phyloP scores from a whole-genome alignment of 257 asterid genomes.

The Oldenlandia corymbosa region DNA sequence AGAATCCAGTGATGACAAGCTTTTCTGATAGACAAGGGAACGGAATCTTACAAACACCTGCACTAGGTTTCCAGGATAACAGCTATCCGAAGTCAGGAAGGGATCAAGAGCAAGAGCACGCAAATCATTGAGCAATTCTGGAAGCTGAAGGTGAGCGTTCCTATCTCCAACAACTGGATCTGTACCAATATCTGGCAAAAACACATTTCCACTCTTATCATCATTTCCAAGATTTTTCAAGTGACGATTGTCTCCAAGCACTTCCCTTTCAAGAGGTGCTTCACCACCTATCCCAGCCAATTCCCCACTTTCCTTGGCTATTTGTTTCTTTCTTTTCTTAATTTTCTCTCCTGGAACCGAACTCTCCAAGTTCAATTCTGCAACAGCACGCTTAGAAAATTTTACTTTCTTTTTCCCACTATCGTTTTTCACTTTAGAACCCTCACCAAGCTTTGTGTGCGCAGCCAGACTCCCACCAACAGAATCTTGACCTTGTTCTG shows the following conservation, averaged over 20 bases:
- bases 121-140: slow-evolving; percentile 46
- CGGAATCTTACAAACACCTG: slow-evolving; percentile 60
- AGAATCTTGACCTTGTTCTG: slow-evolving; percentile 16
- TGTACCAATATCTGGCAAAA: slow-evolving; percentile 26
- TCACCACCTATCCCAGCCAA: slow-evolving; percentile 25
- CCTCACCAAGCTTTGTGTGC: slow-evolving; percentile 24
- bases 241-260: slow-evolving; percentile 21
- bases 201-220: slow-evolving; percentile 7
- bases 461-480: slow-evolving; percentile 17
- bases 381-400: slow-evolving; percentile 43
- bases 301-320: slow-evolving; percentile 16
- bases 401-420: slow-evolving; percentile 48
- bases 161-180: slow-evolving; percentile 21
- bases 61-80: slow-evolving; percentile 29
- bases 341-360: slow-evolving; percentile 38
- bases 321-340: slow-evolving; percentile 56
- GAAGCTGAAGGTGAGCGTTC: slow-evolving; percentile 29
- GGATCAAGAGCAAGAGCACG: slow-evolving; percentile 71
- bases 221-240: slow-evolving; percentile 22
- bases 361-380: slow-evolving; percentile 38
- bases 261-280: slow-evolving; percentile 18
- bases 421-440: slow-evolving; percentile 25
- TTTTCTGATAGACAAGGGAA: slow-evolving; percentile 73
- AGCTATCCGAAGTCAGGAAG: slow-evolving; percentile 39
- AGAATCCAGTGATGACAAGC: slow-evolving; percentile 41